Base-by-base conservation (phyloP, 768 basidiomycete species). In the Clitopilus hobsonii region DNA sequence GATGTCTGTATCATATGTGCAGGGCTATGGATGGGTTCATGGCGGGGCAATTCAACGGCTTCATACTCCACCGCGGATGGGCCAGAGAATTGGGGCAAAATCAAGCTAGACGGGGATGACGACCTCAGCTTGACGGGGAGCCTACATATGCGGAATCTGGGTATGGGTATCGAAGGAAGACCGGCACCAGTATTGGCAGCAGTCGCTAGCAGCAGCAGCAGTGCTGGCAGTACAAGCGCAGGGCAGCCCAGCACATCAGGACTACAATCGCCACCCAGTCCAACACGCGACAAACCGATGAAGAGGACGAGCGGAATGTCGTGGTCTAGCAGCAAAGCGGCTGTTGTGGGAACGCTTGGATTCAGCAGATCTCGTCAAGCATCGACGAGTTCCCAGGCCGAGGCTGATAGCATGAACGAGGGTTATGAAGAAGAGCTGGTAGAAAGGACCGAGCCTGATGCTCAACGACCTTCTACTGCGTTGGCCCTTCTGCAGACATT, bases 1-100 rank as follows among this genome's bases (percentile, higher is more conserved):
- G 91, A 93, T 56, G 86, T 88, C 20, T 93, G 91, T 58, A 73
- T 91, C 36, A 74, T 91, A 45, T 92, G 91, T 62, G 91, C 89
- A 0, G 83, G 88, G 2, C 75, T 91, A n/a, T 92, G 89, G 89
- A 79, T 86, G 62, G 87, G 89, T 13, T 75, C 79, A 2, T 88
- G 79, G 83, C 75, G 85, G 25, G 71, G 73, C 28, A 76, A 79
- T 54, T 77, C 81, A 0, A 59, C 68, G 0, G 62, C 69, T 51
- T 76, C 80, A 1, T 84, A 82, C 59, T 77, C 81, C 1, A 76
- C 78, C 6, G 74, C 69, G 6, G 69, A 75, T 29, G 78, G 76
- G 6, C 65, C 77, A 10, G 70, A 74, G 38, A 79, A 83, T 54
- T 84, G 83, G 82, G 83, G 83, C 41, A 72, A 68, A 24, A 68